Conservation (phyloP, 371 early-diverging fungal species). For the Modicella reniformis region DNA sequence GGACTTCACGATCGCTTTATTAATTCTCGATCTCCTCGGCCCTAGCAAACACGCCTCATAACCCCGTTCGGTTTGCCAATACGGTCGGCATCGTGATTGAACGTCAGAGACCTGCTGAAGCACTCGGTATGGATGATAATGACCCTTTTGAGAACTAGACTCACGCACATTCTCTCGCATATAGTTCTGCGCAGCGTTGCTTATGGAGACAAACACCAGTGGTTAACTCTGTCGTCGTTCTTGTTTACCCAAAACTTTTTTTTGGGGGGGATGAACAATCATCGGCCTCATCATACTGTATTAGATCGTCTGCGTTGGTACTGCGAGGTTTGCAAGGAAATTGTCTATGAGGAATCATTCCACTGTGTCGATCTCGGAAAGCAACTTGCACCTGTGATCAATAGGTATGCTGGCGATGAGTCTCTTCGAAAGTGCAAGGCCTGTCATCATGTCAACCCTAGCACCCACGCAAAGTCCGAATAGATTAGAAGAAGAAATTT, state of each 20-base stretch:
- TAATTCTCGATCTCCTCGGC: constrained; percentile 3
- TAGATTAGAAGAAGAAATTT: constrained; percentile 43
- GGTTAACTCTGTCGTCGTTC: no score
- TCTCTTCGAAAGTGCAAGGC: constrained; percentile 81
- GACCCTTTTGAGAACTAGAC: no score
- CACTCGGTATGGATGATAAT: constrained; percentile 66
- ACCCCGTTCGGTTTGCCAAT: constrained; percentile 89
- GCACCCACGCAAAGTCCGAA: no score
- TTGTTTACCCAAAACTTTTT: no score
- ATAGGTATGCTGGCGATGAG: constrained; percentile 72
- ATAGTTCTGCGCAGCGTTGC: no score
- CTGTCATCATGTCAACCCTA: constrained; percentile 77
- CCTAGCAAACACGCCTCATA: constrained; percentile 86
- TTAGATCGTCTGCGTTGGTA: constrained; percentile 93
- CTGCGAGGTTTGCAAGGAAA: constrained; percentile 83
- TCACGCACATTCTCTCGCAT: no score
- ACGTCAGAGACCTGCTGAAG: constrained; percentile 78
- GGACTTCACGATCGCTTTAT: no score
- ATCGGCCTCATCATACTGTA: not conserved
- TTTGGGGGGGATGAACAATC: no score
- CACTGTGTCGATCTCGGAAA: constrained; percentile 88
- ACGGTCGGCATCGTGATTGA: constrained; percentile 96
- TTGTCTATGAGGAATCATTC: constrained; percentile 91
- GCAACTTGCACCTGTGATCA: constrained; percentile 92
- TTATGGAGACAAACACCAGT: no score